Base-by-base conservation (phyloP, 331 rosid species). In the Quercus tomentella region DNA sequence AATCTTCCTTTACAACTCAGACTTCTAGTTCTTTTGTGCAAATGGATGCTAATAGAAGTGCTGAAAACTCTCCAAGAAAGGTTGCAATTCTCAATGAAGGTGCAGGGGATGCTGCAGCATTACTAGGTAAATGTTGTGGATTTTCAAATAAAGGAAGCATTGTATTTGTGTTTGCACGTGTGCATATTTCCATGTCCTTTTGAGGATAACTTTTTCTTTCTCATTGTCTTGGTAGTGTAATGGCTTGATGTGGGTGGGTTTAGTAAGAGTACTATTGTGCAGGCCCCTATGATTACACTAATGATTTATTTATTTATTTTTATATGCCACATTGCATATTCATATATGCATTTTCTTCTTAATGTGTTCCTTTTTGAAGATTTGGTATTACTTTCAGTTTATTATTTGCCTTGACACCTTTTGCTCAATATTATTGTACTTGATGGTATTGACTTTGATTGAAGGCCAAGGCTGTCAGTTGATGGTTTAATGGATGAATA, bases 51-150 rank as follows among this genome's bases (percentile, higher is more conserved):
- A 76, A 55, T 76, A 79, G 75, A 86, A 79, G 81, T 61, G 88
- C 84, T 74, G 70, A 73, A 82, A 83, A 80, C 82, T 80, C 62
- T 85, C 84, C 70, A 31, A 82, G 81, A 82, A 94, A 90, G 81
- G 81, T 90, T 82, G 87, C 84, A 55, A 83, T 94, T 80, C 86
- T 92, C 81, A 92, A 89, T 33, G 98, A 94, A 91, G 98, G 98
- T 54, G 98, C 98, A 35, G 97, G 96, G 75, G 97, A 94, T 80
- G 89, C 93, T 82, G 89, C 84, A 76, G 97, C 98, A 77, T 85
- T 92, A 84, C 82, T 92, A 89, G 98, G 98, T 94, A 94, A 89
- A 17, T 21, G 49, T 25, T 33, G 65, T 51, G 74, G 45, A 15
- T n/a, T 69, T 82, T 11, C 22, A 81, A 37, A 35, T 54, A 72